Percentiles rank a stretch among this genome's conserved stretches.
Conservation (phyloP, 495 filamentous ascomycete genomes). For the Trichoderma erinaceum region DNA sequence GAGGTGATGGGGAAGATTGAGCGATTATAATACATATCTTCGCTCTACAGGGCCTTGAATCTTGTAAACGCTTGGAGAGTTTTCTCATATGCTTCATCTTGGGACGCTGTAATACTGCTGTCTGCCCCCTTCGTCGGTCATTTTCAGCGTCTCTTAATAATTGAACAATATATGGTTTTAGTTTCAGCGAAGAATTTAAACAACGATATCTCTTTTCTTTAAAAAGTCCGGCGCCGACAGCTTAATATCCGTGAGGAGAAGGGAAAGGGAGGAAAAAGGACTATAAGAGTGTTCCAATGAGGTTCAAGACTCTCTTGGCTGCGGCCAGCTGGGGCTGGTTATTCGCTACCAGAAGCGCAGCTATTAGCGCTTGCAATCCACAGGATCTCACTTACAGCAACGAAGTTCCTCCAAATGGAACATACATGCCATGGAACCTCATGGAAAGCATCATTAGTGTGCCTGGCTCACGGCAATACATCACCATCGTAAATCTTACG, state of each 20-base stretch:
- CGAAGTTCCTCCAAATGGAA: constrained; percentile 20
- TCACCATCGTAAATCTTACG: constrained; percentile 30
- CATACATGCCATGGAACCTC: constrained; percentile 18
- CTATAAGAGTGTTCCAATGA: background rate
- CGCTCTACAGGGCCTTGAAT: no score
- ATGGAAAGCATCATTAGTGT: constrained; percentile 15
- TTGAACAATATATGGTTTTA: no score
- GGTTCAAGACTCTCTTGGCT: background rate
- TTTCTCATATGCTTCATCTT: no score
- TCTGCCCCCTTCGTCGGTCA: no score
- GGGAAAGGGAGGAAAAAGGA: background rate
- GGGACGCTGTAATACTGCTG: no score
- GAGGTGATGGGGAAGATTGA: background rate
- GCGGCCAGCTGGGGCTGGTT: background rate
- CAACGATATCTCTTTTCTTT: no score
- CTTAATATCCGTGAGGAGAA: background rate
- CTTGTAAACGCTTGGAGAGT: no score
- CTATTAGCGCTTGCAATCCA: constrained; percentile 11
- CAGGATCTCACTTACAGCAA: constrained; percentile 23
- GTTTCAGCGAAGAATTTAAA: no score
- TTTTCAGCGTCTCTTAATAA: no score
- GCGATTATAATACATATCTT: background rate
- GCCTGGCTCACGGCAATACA: constrained; percentile 23
- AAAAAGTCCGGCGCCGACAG: no score
- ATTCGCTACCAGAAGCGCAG: background rate